Evolutionary conservation across 2,329 filamentous ascomycete species (phyloP).

Genomic region (Claviceps humidiphila): DNA sequence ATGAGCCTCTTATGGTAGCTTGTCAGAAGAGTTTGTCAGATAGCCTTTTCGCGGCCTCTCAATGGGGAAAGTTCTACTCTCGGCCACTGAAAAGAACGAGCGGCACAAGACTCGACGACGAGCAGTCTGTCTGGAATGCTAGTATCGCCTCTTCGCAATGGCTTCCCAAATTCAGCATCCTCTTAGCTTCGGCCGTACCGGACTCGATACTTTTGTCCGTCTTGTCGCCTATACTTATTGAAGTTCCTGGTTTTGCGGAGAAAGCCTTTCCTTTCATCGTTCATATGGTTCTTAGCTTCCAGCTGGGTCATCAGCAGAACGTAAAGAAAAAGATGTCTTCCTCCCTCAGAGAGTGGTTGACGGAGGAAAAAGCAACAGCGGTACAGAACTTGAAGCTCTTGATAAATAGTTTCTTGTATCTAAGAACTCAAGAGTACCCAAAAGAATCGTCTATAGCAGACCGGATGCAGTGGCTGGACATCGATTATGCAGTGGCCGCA

Average conservation of each 20-base stretch:
- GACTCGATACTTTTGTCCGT: constrained; percentile 57
- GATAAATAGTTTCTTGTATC: constrained; percentile 69
- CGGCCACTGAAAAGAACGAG: constrained; percentile 37
- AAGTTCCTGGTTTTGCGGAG: constrained; percentile 56
- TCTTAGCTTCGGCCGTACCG: constrained; percentile 45
- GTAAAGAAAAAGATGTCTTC: constrained; percentile 52
- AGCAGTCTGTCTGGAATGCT: constrained; percentile 18
- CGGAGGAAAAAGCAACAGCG: constrained; percentile 20
- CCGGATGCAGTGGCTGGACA: constrained; percentile 70
- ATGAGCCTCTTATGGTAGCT: constrained; percentile 34
- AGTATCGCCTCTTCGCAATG: constrained; percentile 37
- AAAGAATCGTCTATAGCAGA: constrained; percentile 69
- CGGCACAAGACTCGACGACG: constrained; percentile 4
- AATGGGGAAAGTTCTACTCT: constrained; percentile 41
- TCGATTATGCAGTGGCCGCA: constrained; percentile 61
- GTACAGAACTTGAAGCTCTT: constrained; percentile 57
- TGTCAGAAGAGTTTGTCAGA: constrained; percentile 40
- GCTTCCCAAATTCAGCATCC: constrained; percentile 47
- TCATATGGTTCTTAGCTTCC: constrained; percentile 63
- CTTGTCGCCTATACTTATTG: constrained; percentile 50
- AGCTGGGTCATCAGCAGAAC: constrained; percentile 46
- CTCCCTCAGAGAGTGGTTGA: constrained; percentile 52
- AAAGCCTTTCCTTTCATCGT: constrained; percentile 71
- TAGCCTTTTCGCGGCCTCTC: constrained; percentile 38
- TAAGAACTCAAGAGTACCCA: constrained; percentile 67